Conservation (phyloP, 2,329 filamentous ascomycete species). For the Dothistroma septosporum region DNA sequence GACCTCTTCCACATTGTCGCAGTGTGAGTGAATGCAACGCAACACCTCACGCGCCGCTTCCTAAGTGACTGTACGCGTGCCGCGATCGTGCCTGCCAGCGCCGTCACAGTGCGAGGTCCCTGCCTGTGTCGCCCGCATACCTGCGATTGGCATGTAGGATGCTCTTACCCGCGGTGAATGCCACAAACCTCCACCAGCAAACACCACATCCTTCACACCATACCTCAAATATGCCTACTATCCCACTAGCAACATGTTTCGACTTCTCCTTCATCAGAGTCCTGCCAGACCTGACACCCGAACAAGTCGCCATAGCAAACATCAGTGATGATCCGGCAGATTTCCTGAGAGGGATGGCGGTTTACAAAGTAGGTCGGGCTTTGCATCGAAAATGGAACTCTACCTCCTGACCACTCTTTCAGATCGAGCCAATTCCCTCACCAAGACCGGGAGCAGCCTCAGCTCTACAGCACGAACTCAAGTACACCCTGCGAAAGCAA, state of each 20-base stretch:
- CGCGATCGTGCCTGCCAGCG: no score
- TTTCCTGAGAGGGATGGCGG: not conserved
- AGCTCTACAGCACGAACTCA: not conserved
- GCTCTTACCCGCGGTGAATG: not conserved
- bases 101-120: no score
- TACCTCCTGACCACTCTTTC: not conserved
- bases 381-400: not conserved
- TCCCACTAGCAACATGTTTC: not conserved
- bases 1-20: not conserved
- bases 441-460: not conserved
- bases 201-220: not conserved
- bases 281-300: not conserved
- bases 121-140: no score
- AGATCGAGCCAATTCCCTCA: not conserved
- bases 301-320: not conserved
- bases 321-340: not conserved
- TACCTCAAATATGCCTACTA: not conserved
- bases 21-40: not conserved
- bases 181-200: not conserved
- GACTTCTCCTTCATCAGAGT: not conserved
- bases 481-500: not conserved
- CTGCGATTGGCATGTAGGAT: not conserved
- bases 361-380: not conserved
- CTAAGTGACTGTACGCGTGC: no score
- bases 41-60: not conserved